Percentiles rank a stretch among this genome's conserved stretches.
These are phyloP conservation scores for Daldinia caldariorum DNA, from an alignment of 495 filamentous ascomycete species.

Conservation along the genomic window DNA sequence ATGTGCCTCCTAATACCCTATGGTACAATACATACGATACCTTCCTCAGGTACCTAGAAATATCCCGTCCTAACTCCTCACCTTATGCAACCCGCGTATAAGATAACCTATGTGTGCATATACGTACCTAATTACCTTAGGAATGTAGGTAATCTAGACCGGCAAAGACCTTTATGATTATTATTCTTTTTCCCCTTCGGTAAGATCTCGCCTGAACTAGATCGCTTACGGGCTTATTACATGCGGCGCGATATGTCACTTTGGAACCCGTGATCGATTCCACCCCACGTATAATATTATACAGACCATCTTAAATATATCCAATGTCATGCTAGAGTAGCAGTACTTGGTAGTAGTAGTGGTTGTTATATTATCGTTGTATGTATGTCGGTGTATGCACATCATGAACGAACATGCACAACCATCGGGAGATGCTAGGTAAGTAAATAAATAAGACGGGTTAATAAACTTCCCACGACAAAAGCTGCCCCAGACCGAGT, in stretches of 20 bases:
- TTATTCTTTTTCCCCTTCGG: conserved; percentile 6
- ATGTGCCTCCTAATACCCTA: not conserved
- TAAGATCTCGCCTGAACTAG: conserved; percentile 36
- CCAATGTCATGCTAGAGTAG: too few relatives aligned
- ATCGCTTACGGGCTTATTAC: conserved; percentile 28
- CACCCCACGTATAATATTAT: not conserved
- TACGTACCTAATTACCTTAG: too few relatives aligned
- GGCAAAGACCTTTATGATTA: not conserved
- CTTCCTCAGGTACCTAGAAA: too few relatives aligned
- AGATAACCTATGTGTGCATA: not conserved
- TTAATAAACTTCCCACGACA: conserved; percentile 28
- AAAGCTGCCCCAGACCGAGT: conserved; percentile 18
- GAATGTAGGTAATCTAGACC: too few relatives aligned
- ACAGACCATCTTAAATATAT: too few relatives aligned
- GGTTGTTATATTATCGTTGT: not conserved
- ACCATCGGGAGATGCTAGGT: not conserved
- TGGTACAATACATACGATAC: not conserved
- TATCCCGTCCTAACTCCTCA: not conserved
- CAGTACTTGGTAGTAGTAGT: too few relatives aligned
- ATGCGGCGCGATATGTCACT: conserved; percentile 18
- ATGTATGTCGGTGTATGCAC: not conserved
- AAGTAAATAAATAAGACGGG: conserved; percentile 12
- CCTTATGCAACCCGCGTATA: not conserved
- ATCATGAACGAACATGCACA: not conserved
- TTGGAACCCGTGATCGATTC: not conserved